These are phyloP conservation scores for Schoenoplectus triqueter DNA, from an alignment of 202 grass and related monocot genomes.

Conservation along the genomic window DNA sequence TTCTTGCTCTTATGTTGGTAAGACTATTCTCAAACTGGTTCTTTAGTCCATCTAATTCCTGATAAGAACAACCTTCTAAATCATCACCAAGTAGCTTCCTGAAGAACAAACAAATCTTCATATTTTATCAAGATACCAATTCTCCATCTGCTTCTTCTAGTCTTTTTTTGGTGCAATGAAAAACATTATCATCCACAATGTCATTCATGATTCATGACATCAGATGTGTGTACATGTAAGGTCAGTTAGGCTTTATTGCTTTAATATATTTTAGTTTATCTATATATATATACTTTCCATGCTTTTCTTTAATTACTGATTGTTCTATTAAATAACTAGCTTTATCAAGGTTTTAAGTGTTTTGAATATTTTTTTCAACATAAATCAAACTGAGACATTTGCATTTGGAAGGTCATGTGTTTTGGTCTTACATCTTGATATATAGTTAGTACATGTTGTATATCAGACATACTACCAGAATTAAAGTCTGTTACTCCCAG, in stretches of 20 bases:
- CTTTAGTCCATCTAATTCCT: slow-evolving; percentile 63
- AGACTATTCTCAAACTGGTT: slow-evolving; percentile 64
- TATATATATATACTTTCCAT: not conserved
- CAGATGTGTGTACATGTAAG: not conserved
- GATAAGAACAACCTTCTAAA: slow-evolving; percentile 53
- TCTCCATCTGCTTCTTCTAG: not conserved
- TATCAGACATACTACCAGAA: not conserved
- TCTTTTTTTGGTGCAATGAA: not conserved
- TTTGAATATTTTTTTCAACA: not conserved
- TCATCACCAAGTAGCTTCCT: slow-evolving; percentile 66
- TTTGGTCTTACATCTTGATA: not conserved
- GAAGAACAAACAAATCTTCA: slow-evolving; percentile 1
- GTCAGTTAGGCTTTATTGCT: not conserved
- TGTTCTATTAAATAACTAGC: not conserved
- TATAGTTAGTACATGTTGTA: not conserved
- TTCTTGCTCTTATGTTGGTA: slow-evolving; percentile 58
- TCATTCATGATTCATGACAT: not conserved
- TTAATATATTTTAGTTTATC: not conserved
- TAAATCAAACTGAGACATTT: not conserved
- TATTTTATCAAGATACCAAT: slow-evolving; percentile 13
- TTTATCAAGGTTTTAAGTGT: too few relatives aligned
- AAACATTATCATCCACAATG: not conserved
- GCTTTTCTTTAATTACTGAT: not conserved
- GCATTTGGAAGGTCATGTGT: not conserved
- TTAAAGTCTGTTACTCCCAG: not conserved